These are phyloP conservation scores for Otatea glauca DNA, from an alignment of 176 grass and related monocot species.

Conservation along the genomic window DNA sequence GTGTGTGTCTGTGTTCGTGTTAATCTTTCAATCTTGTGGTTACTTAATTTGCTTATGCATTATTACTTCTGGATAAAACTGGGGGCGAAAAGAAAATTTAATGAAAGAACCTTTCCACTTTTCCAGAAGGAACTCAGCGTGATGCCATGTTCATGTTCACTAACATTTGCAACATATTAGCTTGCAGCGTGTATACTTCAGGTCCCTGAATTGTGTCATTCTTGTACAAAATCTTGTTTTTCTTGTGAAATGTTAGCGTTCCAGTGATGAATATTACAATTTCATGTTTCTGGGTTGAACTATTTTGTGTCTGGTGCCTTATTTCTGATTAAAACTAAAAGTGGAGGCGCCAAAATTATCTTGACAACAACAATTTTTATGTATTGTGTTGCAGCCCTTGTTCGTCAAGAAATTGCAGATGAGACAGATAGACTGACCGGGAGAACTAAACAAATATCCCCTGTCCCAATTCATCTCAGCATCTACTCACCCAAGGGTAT, in stretches of 20 bases:
- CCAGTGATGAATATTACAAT: background rate
- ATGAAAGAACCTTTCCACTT: background rate
- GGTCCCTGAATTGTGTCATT: no score
- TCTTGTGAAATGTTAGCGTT: background rate
- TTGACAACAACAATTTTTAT: conserved; percentile 7
- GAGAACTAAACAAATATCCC: conserved; percentile 76
- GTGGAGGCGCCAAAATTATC: background rate
- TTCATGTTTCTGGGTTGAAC: background rate
- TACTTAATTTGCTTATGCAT: no score
- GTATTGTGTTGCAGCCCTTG: conserved; percentile 54
- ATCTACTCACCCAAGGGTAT: conserved; percentile 75
- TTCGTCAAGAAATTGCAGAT: conserved; percentile 78
- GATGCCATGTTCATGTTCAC: background rate
- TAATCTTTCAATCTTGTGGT: no score
- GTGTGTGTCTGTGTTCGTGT: no score
- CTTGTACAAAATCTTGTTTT: background rate
- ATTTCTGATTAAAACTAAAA: background rate
- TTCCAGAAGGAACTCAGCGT: no score
- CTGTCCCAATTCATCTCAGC: conserved; percentile 79
- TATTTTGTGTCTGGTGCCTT: background rate
- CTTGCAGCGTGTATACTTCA: background rate
- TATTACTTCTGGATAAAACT: no score
- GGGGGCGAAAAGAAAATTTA: no score
- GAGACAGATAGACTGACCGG: conserved; percentile 82
- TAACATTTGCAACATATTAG: background rate